phyloP scores from a whole-genome alignment of 495 filamentous ascomycete species.

The Aspergillus sclerotioniger region DNA sequence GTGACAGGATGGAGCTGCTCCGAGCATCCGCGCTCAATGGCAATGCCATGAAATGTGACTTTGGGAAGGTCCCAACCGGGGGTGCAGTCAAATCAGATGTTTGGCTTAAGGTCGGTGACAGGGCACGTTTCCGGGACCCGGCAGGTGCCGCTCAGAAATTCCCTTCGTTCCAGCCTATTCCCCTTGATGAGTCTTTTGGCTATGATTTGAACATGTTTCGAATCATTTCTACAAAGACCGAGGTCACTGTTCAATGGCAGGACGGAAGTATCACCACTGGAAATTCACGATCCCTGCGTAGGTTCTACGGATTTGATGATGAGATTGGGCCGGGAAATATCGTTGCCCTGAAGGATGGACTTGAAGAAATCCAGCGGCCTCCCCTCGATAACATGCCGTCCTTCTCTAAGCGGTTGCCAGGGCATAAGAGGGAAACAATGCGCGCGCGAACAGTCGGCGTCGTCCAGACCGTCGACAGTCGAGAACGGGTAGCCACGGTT shows the following conservation, averaged over 20 bases:
- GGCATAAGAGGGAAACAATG: background rate
- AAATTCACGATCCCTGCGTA: conserved; percentile 37
- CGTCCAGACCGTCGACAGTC: conserved; percentile 56
- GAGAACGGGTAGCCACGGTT: conserved; percentile 52
- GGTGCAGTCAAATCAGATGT: conserved; percentile 14
- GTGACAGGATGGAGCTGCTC: conserved; percentile 12
- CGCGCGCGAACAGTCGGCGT: conserved; percentile 48
- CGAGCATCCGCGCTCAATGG: conserved; percentile 22
- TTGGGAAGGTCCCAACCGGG: conserved; percentile 19
- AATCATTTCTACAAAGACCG: conserved; percentile 44
- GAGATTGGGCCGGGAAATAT: conserved; percentile 61
- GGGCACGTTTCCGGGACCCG: conserved; percentile 54
- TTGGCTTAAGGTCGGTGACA: conserved; percentile 37
- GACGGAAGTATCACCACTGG: conserved; percentile 51
- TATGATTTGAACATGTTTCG: conserved; percentile 59
- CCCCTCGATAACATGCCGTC: background rate
- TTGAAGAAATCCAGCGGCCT: conserved; percentile 13
- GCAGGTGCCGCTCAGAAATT: conserved; percentile 48
- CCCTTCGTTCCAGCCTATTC: conserved; percentile 38
- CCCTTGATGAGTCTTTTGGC: conserved; percentile 48
- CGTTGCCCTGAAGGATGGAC: conserved; percentile 46
- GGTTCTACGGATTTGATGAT: conserved; percentile 46
- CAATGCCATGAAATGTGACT: conserved; percentile 26
- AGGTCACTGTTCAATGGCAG: conserved; percentile 58
- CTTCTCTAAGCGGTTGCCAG: background rate